These are phyloP conservation scores for Ramichloridium luteum DNA, from an alignment of 2,329 filamentous ascomycete genomes.

Conservation along the genomic window DNA sequence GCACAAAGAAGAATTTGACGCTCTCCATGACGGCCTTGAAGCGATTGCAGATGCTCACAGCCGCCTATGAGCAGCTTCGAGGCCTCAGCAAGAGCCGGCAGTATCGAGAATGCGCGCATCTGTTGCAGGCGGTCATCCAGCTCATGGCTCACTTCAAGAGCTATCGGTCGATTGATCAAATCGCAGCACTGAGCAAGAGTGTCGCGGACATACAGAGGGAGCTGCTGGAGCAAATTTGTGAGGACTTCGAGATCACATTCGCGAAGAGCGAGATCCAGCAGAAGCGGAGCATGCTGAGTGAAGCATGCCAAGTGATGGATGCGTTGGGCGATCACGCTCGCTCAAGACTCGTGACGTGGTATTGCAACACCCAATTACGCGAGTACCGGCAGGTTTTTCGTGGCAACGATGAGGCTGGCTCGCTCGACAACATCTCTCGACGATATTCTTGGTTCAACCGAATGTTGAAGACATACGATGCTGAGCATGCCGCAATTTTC, in stretches of 20 bases:
- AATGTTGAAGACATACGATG: constrained; percentile 89
- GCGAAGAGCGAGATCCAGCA: constrained; percentile 70
- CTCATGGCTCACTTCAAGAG: constrained; percentile 98
- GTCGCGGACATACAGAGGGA: constrained; percentile 89
- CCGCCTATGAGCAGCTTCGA: constrained; percentile 91
- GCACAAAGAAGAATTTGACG: constrained; percentile 91
- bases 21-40: constrained; percentile 97
- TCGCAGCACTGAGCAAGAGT: constrained; percentile 81
- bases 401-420: constrained; percentile 92
- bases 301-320: constrained; percentile 90
- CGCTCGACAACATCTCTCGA: constrained; percentile 87
- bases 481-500: constrained; percentile 82
- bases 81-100: constrained; percentile 74
- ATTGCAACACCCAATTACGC: constrained; percentile 89
- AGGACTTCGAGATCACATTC: constrained; percentile 94
- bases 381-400: constrained; percentile 94
- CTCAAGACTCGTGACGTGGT: constrained; percentile 79
- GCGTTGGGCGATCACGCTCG: constrained; percentile 80
- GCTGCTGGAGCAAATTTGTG: constrained; percentile 91
- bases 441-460: constrained; percentile 94
- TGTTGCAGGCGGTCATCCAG: constrained; percentile 90
- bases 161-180: constrained; percentile 95
- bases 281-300: constrained; percentile 59
- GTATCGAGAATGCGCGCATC: constrained; percentile 86
- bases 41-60: constrained; percentile 94